Evolutionary conservation across 2,329 filamentous ascomycete genomes (phyloP), one percentile per base, ranked within the genome.

Genomic region (Niveomyces coronatus): DNA sequence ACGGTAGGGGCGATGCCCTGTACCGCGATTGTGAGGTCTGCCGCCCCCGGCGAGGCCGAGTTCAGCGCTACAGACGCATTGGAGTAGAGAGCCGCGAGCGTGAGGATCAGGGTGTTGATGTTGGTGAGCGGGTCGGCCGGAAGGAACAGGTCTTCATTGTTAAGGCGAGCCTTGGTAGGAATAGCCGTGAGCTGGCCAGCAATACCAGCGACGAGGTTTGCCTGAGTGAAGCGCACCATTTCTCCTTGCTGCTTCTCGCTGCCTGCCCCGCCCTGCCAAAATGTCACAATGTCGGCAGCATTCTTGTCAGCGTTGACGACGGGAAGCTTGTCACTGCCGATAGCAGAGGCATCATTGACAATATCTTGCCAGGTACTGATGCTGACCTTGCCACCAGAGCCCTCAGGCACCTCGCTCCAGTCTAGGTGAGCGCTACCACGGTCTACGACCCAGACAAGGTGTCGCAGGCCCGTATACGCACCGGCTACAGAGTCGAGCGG

Each of bases 341-440:
- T 66, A 19, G 65, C 61, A 14, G 77, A 74, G 46, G 71, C 70
- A 44, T 91, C 83, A 46, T 82, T 76, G 18, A 95, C 65, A 37
- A 96, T 73, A 43, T 95, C 85, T 52, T 94, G 85, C 88, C 89
- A 98, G 11, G 89, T 91, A n/a, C 79, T 75, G 13, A 95, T 83
- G 40, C 83, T 83, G 44, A 94, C 69, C 44, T 71, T 78, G 41
- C 81, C 75, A 13, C 81, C 81, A 40, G 81, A 79, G 36, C 83
- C 82, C 52, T 82, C 74, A 9, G 88, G 87, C 3, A 88, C 76
- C 54, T 89, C 85, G 49, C 85, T 88, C 88, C 89, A 98, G 60
- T 94, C 88, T 71, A 98, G 82, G 55, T 96, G 89, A 49, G 78
- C 76, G 64, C 80, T 95, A 29, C 86, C 86, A 53, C 86, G 76